Conservation (phyloP, 2,329 filamentous ascomycete species). For the Sclerotiophoma versabilis region DNA sequence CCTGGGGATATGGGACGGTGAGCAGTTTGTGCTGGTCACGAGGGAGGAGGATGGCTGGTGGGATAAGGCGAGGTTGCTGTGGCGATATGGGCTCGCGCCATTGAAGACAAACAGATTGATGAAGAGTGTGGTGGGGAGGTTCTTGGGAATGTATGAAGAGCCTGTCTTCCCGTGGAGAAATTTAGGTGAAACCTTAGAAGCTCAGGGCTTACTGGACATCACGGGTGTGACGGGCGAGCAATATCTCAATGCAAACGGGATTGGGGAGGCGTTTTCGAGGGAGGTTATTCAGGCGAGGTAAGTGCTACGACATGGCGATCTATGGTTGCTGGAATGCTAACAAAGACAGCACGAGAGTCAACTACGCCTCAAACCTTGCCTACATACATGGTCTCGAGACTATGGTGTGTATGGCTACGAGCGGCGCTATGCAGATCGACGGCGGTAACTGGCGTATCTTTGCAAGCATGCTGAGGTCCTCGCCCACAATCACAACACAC, state of each 20-base stretch:
- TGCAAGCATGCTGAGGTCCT: slow-evolving; percentile 74
- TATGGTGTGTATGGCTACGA: slow-evolving; percentile 90
- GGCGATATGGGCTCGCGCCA: slow-evolving; percentile 84
- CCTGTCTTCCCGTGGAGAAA: slow-evolving; percentile 86
- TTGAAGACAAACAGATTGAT: slow-evolving; percentile 76
- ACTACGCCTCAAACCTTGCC: slow-evolving; percentile 90
- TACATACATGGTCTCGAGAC: slow-evolving; percentile 87
- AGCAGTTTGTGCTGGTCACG: slow-evolving; percentile 73
- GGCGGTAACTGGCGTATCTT: slow-evolving; percentile 98
- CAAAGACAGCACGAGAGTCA: slow-evolving; percentile 76
- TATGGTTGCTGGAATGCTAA: background rate
- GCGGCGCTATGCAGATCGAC: slow-evolving; percentile 77
- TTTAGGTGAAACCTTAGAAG: slow-evolving; percentile 71
- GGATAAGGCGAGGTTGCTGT: slow-evolving; percentile 79
- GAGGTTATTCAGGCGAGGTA: slow-evolving; percentile 81
- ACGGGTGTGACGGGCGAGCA: slow-evolving; percentile 77
- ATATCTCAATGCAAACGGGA: slow-evolving; percentile 71
- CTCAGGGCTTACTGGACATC: slow-evolving; percentile 70
- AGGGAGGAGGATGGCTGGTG: slow-evolving; percentile 73
- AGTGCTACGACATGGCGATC: background rate
- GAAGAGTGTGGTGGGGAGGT: slow-evolving; percentile 72
- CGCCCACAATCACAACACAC: slow-evolving; percentile 63
- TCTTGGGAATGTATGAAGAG: slow-evolving; percentile 79
- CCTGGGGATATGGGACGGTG: slow-evolving; percentile 85
- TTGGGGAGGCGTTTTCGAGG: slow-evolving; percentile 71